phyloP scores from a whole-genome alignment of 2,329 filamentous ascomycete genomes.

The Penicillium occitanis region DNA sequence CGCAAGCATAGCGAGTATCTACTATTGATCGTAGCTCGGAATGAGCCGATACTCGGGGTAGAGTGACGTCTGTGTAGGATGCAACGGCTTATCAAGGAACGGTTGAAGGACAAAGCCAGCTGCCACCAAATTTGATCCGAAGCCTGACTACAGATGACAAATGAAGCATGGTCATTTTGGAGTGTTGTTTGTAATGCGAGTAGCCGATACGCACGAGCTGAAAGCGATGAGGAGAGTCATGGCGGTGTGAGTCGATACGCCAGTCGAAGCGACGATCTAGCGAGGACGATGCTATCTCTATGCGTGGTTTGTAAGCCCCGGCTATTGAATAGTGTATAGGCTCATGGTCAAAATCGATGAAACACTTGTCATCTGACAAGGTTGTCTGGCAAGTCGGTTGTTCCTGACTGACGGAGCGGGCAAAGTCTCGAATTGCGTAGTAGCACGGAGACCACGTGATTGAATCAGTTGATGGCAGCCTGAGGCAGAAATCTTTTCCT shows the following conservation, averaged over 20 bases:
- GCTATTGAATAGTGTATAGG: background rate
- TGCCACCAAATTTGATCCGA: background rate
- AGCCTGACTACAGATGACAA: background rate
- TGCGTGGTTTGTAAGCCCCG: background rate
- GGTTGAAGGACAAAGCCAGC: background rate
- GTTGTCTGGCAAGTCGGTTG: background rate
- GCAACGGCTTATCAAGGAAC: too few species aligned
- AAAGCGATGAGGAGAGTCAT: background rate
- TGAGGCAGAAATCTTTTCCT: background rate
- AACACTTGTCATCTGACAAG: background rate
- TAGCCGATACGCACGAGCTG: background rate
- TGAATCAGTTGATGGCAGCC: background rate
- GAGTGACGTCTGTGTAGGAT: background rate
- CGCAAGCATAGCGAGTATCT: background rate
- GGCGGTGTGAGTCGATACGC: background rate
- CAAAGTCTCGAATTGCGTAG: constrained; percentile 1
- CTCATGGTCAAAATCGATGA: background rate
- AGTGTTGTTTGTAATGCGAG: background rate
- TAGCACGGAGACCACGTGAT: background rate
- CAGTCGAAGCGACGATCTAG: background rate
- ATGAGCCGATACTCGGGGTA: background rate
- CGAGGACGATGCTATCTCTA: background rate
- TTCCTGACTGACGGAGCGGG: background rate
- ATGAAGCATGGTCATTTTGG: background rate
- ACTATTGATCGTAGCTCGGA: background rate